Evolutionary conservation across 495 filamentous ascomycete genomes (phyloP).

Genomic region (Talaromyces ruber): DNA sequence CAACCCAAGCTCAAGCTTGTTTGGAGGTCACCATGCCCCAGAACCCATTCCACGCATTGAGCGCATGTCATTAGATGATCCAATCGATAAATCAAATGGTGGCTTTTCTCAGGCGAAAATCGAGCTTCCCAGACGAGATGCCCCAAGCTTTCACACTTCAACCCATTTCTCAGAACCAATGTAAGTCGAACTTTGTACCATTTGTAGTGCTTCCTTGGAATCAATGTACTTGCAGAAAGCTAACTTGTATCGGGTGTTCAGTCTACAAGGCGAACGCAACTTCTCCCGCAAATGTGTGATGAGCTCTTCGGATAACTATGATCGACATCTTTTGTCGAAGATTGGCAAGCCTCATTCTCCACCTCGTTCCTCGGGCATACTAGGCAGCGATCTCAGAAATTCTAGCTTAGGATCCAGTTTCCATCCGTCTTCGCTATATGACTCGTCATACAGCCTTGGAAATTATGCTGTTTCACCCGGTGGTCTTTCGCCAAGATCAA

Average conservation of each 20-base stretch:
- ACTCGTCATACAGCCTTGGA: conserved; percentile 4
- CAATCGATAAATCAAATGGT: conserved; percentile 23
- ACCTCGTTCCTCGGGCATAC: conserved; percentile 44
- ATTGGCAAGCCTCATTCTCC: conserved; percentile 55
- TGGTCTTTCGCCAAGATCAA: conserved; percentile 37
- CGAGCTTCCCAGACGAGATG: conserved; percentile 36
- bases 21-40: conserved; percentile 31
- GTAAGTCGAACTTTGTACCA: conserved; percentile 16
- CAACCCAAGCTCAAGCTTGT: conserved; percentile 46
- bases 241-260: conserved; percentile 11
- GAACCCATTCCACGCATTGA: conserved; percentile 23
- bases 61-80: conserved; percentile 34
- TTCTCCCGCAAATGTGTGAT: conserved; percentile 48
- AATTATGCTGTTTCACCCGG: conserved; percentile 37
- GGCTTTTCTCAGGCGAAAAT: conserved; percentile 33
- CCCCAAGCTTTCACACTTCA: conserved; percentile 35
- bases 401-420: conserved; percentile 11
- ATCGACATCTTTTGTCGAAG: conserved; percentile 70
- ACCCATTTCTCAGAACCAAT: conserved; percentile 35
- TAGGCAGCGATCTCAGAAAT: conserved; percentile 41
- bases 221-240: neutral
- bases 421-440: conserved; percentile 33
- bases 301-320: conserved; percentile 63
- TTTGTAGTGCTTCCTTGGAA: neutral
- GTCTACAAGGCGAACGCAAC: conserved; percentile 50